Conservation (phyloP, 2,329 filamentous ascomycete genomes). For the Fusarium staphyleae region DNA sequence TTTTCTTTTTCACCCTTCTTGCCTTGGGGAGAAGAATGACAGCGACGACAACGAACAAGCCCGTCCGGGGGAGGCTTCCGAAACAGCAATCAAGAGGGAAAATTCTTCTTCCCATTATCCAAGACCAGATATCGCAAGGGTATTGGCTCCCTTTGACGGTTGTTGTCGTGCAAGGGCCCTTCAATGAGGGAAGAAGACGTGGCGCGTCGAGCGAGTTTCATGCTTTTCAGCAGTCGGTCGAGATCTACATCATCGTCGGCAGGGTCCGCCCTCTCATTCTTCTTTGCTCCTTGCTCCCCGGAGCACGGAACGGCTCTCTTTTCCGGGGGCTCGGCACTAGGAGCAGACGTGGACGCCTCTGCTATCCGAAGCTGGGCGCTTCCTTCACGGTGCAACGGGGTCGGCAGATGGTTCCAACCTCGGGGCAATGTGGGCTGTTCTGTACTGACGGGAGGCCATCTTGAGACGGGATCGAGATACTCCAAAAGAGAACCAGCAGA, state of each 20-base stretch:
- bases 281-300: background rate
- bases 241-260: constrained; percentile 41
- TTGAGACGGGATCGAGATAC: constrained; percentile 6
- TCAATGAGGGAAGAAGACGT: constrained; percentile 12
- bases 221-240: constrained; percentile 22
- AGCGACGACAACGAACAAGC: background rate
- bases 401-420: constrained; percentile 18
- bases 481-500: background rate
- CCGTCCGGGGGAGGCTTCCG: constrained; percentile 1
- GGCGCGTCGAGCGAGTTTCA: constrained; percentile 16
- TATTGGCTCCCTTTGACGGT: constrained; percentile 14
- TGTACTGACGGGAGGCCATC: constrained; percentile 22
- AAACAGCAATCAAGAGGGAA: constrained; percentile 11
- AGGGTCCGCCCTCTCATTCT: constrained; percentile 29
- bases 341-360: constrained; percentile 12
- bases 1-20: background rate
- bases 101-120: constrained; percentile 1
- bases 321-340: constrained; percentile 17
- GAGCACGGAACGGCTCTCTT: constrained; percentile 3
- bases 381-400: background rate
- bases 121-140: constrained; percentile 1
- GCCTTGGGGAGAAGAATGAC: background rate
- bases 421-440: constrained; percentile 30
- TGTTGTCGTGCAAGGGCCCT: constrained; percentile 17
- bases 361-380: constrained; percentile 23